These are phyloP conservation scores for Podospora pseudoanserina DNA, from an alignment of 495 filamentous ascomycete genomes.

Conservation along the genomic window DNA sequence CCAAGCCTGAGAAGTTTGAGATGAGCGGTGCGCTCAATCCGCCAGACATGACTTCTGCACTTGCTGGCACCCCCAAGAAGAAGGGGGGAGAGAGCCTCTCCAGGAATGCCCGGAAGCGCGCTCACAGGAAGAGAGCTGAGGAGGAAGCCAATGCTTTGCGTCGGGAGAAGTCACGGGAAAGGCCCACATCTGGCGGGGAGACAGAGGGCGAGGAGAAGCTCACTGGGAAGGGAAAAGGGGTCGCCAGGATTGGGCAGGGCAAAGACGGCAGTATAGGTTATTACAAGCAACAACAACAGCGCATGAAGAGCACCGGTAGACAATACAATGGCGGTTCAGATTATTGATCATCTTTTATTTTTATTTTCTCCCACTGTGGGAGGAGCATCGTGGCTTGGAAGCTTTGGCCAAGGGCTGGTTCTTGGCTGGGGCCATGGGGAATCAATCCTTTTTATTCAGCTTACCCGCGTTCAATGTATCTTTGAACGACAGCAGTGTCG, in stretches of 20 bases:
- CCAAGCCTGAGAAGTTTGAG: constrained; percentile 5
- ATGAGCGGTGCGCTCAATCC: constrained; percentile 25
- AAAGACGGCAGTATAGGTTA: not conserved
- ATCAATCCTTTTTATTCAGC: no score
- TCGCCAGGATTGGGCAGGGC: not conserved
- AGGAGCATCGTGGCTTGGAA: no score
- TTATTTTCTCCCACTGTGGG: not conserved
- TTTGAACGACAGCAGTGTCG: no score
- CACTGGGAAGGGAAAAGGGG: not conserved
- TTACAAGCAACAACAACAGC: not conserved
- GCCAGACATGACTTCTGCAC: not conserved
- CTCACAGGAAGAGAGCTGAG: constrained; percentile 17
- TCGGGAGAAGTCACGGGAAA: constrained; percentile 7
- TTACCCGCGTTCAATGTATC: no score
- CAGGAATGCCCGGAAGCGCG: constrained; percentile 16
- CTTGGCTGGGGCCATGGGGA: no score
- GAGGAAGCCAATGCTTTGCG: constrained; percentile 3
- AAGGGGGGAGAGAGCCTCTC: constrained; percentile 1
- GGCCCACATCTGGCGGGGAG: not conserved
- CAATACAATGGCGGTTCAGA: not conserved
- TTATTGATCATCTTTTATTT: not conserved
- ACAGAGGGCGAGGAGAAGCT: constrained; percentile 1
- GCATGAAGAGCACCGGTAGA: not conserved
- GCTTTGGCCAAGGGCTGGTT: no score
- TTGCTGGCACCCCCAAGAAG: not conserved